Conservation (phyloP, 2,329 filamentous ascomycete genomes). For the Pyrenophora graminea region DNA sequence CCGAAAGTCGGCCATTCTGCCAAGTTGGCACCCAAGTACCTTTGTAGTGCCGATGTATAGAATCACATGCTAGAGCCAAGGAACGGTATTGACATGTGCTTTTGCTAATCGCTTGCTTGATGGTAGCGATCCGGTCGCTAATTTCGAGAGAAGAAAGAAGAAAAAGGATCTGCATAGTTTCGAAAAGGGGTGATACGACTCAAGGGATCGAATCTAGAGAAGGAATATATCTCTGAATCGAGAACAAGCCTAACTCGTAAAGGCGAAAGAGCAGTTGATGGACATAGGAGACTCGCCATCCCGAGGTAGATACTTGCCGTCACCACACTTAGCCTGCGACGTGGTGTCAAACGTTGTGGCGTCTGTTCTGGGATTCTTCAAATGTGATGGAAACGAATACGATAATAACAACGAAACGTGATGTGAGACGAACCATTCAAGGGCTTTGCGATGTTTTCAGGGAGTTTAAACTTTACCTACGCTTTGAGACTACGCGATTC, state of each 20-base stretch:
- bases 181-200: not conserved
- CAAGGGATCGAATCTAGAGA: not conserved
- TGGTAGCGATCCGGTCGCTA: no score
- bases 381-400: not conserved
- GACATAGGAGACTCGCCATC: not conserved
- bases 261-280: slow-evolving; percentile 3
- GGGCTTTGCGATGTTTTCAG: slow-evolving; percentile 5
- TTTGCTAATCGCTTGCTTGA: no score
- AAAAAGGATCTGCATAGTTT: no score
- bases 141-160: no score
- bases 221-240: not conserved
- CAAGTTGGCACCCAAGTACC: not conserved
- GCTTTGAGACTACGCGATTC: slow-evolving; percentile 10
- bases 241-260: not conserved
- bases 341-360: slow-evolving; percentile 4
- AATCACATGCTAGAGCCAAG: slow-evolving; percentile 2
- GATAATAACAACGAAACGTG: slow-evolving; percentile 3
- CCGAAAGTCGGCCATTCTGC: not conserved
- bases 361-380: not conserved
- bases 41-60: no score
- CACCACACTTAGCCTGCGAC: not conserved
- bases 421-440: slow-evolving; percentile 17
- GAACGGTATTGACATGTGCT: no score
- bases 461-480: slow-evolving; percentile 2
- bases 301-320: not conserved